Base-by-base conservation (phyloP, 2,329 filamentous ascomycete species). In the Sclerotinia trifoliorum region DNA sequence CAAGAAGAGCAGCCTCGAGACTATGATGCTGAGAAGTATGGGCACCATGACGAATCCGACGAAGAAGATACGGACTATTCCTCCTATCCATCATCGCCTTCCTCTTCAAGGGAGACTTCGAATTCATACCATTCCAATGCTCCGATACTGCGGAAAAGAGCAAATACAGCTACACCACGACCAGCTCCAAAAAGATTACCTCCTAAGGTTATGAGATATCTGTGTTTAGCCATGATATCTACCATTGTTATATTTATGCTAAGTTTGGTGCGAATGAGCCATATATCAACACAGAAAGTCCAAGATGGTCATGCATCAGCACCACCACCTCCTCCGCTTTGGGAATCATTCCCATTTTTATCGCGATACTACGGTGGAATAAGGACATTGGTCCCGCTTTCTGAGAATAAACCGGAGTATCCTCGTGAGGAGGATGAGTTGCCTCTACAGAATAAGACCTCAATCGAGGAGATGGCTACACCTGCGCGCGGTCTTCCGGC, bases 331-430 rank as follows among this genome's bases (percentile, higher is more conserved):
- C 79, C 86, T 0, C 79, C 86, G 6, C 70, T 72, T n/a, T 98
- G 94, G 93, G 92, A 96, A 77, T 86, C 85, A 13, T 98, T 96
- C 77, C 87, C 88, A 0, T 96, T 97, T 75, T 79, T 99, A 70
- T 90, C 89, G 70, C 86, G 94, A 71, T 99, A 97, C 78, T 95
- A 97, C 78, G 94, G 93, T 19, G 95, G 95, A 0, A 84, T 99
- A 69, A 85, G 89, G 71, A 90, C 86, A 0, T 77, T 99, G 70
- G 86, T 91, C 0, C 80, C 87, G 0, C 80, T 88, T 35, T 78
- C 83, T 19, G 82, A 91, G 60, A 94, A 94, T 72, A 81, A 84
- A 13, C 90, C 94, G 0, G 92, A 98, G 76, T 98, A 96, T 76
- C 94, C 95, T 1, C 83, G 84, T 10, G 80, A 84, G 1, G 83